Percentiles rank a stretch among this genome's conserved stretches.
Conservation (phyloP, 768 basidiomycete species). For the Mycena crocata region DNA sequence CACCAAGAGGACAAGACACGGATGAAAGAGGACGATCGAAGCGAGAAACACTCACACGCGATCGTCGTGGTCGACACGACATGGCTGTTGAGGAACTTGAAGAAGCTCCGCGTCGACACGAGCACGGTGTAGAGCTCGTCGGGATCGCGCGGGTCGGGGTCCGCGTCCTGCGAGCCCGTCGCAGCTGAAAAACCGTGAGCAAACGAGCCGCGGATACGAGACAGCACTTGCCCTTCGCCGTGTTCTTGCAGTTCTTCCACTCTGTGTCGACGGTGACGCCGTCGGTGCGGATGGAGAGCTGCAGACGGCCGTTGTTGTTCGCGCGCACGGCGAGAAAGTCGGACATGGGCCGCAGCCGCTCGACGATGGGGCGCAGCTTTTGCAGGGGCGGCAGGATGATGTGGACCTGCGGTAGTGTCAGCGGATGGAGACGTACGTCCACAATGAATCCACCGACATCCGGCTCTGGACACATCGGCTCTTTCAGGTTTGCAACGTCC, state of each 20-base stretch:
- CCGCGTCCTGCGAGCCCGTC: conserved; percentile 47
- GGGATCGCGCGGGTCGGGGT: conserved; percentile 60
- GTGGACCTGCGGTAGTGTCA: conserved; percentile 65
- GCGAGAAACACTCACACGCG: conserved; percentile 67
- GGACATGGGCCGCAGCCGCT: conserved; percentile 77
- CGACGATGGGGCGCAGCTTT: conserved; percentile 83
- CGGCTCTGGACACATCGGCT: conserved; percentile 88
- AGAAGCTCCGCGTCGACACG: conserved; percentile 78
- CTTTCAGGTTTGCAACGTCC: conserved; percentile 77
- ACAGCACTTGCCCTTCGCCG: conserved; percentile 57
- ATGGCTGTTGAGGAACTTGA: conserved; percentile 85
- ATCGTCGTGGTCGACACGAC: conserved; percentile 87
- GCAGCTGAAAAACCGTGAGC: conserved; percentile 34
- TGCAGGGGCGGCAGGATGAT: conserved; percentile 80
- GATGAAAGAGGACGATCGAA: not conserved
- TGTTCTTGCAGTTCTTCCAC: conserved; percentile 81
- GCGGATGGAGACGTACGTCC: not conserved
- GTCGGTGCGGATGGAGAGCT: conserved; percentile 72
- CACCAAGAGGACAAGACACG: too few species aligned
- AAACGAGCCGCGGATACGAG: not conserved
- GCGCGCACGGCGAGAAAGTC: conserved; percentile 77
- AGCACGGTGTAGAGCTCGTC: conserved; percentile 72
- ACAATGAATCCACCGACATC: conserved; percentile 64
- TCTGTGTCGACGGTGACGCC: conserved; percentile 82
- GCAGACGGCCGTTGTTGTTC: conserved; percentile 68